Evolutionary conservation across 805 yeast species (phyloP).

Genomic region (Yamadazyma kitorensis): DNA sequence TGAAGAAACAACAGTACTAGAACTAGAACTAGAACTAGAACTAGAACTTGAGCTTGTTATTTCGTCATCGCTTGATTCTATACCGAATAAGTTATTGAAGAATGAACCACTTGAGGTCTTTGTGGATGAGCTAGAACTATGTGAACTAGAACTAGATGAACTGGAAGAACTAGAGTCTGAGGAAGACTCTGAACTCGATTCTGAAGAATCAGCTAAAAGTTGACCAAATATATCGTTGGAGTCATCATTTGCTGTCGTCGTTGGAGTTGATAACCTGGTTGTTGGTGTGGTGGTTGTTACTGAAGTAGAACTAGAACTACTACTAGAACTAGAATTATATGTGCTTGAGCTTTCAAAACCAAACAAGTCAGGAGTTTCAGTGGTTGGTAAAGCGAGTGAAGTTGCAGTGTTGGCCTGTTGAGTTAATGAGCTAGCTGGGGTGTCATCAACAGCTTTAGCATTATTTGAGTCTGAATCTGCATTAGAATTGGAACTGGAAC

Average conservation of each 20-base stretch:
- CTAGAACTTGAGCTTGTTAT: slow-evolving; percentile 6
- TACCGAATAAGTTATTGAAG: slow-evolving; percentile 4
- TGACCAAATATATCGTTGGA: no score
- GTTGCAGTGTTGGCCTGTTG: background rate
- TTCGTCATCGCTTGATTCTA: slow-evolving; percentile 5
- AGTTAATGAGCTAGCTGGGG: background rate
- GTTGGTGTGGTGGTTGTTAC: slow-evolving; percentile 4
- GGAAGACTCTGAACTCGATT: background rate
- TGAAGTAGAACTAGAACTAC: slow-evolving; percentile 9
- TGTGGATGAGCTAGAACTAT: slow-evolving; percentile 4
- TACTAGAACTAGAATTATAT: no score
- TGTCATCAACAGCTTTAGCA: slow-evolving; percentile 4
- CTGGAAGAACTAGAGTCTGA: slow-evolving; percentile 7
- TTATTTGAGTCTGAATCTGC: slow-evolving; percentile 1
- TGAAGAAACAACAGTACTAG: slow-evolving; percentile 2
- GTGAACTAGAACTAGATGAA: slow-evolving; percentile 9
- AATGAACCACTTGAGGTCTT: slow-evolving; percentile 6
- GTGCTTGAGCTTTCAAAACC: background rate
- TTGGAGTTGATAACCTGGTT: no score
- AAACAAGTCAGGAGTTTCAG: background rate
- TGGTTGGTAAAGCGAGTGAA: background rate
- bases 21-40: slow-evolving; percentile 11
- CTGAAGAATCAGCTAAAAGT: background rate
- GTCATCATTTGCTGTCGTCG: no score
- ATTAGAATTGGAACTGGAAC: slow-evolving; percentile 4